Evolutionary conservation across 176 grass and related monocot genomes (phyloP).

Genomic region (Juncus effusus): DNA sequence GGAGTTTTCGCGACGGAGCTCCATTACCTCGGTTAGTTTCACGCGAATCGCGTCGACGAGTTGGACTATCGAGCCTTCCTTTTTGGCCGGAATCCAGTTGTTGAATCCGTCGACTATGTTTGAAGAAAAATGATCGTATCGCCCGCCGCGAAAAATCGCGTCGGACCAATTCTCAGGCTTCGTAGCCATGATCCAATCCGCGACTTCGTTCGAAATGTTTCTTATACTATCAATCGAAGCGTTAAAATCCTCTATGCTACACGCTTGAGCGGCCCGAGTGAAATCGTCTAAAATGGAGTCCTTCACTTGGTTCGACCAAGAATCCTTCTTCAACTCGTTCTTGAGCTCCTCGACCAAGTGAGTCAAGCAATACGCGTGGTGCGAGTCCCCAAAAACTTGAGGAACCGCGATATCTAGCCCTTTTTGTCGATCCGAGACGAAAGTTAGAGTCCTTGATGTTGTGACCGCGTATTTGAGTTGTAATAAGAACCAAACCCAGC

Average conservation of each 20-base stretch:
- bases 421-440: constrained; percentile 81
- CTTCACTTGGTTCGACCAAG: constrained; percentile 74
- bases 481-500: constrained; percentile 90
- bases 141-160: constrained; percentile 73
- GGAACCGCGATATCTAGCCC: constrained; percentile 80
- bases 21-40: constrained; percentile 68
- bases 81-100: constrained; percentile 91
- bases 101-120: constrained; percentile 87
- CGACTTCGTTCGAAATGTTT: constrained; percentile 76
- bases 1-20: constrained; percentile 59
- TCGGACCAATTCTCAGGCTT: constrained; percentile 97
- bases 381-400: constrained; percentile 72
- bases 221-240: constrained; percentile 80
- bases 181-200: constrained; percentile 81
- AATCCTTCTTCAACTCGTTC: constrained; percentile 71
- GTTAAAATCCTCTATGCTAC: constrained; percentile 87
- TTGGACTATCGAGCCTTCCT: constrained; percentile 73
- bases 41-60: constrained; percentile 66
- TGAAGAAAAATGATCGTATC: constrained; percentile 88
- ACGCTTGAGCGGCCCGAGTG: constrained; percentile 81
- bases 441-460: constrained; percentile 50
- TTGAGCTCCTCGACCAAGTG: constrained; percentile 90
- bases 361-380: constrained; percentile 83
- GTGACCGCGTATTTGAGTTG: constrained; percentile 83
- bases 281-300: constrained; percentile 85